These are phyloP conservation scores for Halophytophthora batemanensis DNA, from an alignment of 352 stramenopile genomes.

Conservation along the genomic window DNA sequence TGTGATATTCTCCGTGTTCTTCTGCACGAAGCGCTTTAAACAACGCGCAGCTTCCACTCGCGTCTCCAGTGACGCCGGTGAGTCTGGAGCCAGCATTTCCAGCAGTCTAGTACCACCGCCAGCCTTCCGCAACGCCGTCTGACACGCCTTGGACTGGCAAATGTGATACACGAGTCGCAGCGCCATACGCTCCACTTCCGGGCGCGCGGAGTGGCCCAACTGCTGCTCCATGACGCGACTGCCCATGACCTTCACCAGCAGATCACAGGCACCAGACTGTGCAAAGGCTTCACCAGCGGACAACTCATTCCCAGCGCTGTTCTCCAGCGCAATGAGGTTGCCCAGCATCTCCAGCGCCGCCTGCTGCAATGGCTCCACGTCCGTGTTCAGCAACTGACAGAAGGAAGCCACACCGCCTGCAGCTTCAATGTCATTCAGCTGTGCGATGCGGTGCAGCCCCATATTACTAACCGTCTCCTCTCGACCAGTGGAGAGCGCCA, in stretches of 20 bases:
- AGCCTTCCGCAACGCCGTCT: constrained; percentile 64
- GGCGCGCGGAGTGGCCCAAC: constrained; percentile 32
- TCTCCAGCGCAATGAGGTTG: constrained; percentile 74
- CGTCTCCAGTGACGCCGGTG: constrained; percentile 42
- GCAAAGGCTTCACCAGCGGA: constrained; percentile 62
- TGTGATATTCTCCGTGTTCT: constrained; percentile 71
- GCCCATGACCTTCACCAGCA: constrained; percentile 62
- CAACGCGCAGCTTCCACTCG: constrained; percentile 70
- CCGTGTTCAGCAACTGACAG: constrained; percentile 56
- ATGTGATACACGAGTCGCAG: constrained; percentile 76
- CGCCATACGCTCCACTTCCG: constrained; percentile 67
- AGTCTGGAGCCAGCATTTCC: constrained; percentile 57
- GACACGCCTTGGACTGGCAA: constrained; percentile 56
- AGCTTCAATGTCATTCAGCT: constrained; percentile 83
- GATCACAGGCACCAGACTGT: constrained; percentile 47
- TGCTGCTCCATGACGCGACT: constrained; percentile 59
- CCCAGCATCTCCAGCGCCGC: constrained; percentile 67
- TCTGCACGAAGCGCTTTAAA: constrained; percentile 66
- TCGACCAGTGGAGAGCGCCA: constrained; percentile 49
- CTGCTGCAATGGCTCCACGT: constrained; percentile 54
- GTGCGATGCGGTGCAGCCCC: constrained; percentile 67
- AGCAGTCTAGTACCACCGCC: constrained; percentile 46
- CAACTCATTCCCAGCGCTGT: constrained; percentile 64
- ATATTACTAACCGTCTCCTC: constrained; percentile 65
- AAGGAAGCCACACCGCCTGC: constrained; percentile 75